These are phyloP conservation scores for Metschnikowia corniflorae DNA, from an alignment of 805 yeast species.

Conservation along the genomic window DNA sequence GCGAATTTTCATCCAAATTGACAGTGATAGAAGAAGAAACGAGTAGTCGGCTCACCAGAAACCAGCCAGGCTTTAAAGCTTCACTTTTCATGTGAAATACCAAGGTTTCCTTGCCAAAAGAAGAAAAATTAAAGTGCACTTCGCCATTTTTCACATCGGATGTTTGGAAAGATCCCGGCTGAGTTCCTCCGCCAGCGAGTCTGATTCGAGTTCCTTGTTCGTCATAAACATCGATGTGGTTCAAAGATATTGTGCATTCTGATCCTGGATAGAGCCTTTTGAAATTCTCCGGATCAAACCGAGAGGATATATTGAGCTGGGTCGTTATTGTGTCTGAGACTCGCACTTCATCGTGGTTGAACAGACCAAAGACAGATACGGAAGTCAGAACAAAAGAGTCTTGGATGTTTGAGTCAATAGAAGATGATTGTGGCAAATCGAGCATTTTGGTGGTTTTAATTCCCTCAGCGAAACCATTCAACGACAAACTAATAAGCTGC, in stretches of 20 bases:
- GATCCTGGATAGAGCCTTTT: slow-evolving; percentile 2
- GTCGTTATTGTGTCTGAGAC: slow-evolving; percentile 4
- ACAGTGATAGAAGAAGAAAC: slow-evolving; percentile 11
- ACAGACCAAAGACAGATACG: slow-evolving; percentile 1
- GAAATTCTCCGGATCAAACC: neutral
- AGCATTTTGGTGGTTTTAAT: neutral
- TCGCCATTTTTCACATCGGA: neutral
- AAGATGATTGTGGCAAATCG: neutral
- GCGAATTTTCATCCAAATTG: neutral
- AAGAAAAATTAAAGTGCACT: slow-evolving; percentile 6
- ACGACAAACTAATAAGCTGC: slow-evolving; percentile 6
- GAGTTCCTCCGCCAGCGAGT: slow-evolving; percentile 5
- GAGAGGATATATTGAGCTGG: slow-evolving; percentile 2
- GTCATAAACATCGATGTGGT: slow-evolving; percentile 3
- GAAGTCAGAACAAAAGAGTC: neutral
- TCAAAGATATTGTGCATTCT: neutral
- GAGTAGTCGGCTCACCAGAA: slow-evolving; percentile 18
- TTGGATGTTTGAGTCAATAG: neutral
- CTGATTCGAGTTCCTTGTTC: neutral
- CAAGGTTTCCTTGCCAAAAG: slow-evolving; percentile 3
- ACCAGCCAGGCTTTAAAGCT: slow-evolving; percentile 23
- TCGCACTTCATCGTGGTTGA: slow-evolving; percentile 2
- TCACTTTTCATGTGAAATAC: slow-evolving; percentile 23
- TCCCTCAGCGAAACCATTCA: neutral
- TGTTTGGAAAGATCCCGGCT: slow-evolving; percentile 4